Percentiles rank a stretch among this genome's conserved stretches.
These are phyloP conservation scores for Biscogniauxia mediterranea DNA, from an alignment of 2,329 filamentous ascomycete genomes.

Conservation along the genomic window DNA sequence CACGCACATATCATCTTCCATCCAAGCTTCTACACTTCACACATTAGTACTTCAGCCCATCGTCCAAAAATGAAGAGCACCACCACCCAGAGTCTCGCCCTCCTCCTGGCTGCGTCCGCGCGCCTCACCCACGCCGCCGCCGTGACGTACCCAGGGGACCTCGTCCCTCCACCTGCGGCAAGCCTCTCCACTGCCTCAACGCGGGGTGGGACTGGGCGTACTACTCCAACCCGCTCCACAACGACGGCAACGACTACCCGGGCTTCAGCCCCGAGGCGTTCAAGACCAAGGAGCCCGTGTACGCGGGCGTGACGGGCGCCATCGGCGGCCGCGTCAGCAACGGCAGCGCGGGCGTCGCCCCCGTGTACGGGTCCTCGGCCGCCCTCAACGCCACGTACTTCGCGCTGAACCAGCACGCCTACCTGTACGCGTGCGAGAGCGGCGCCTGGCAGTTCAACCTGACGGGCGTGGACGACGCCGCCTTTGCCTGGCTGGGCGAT, in stretches of 20 bases:
- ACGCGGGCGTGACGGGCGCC: constrained; percentile 13
- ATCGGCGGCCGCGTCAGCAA: constrained; percentile 16
- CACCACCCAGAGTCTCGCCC: constrained; percentile 3
- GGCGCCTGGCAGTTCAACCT: constrained; percentile 24
- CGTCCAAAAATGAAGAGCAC: constrained; percentile 8
- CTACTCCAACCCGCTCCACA: constrained; percentile 20
- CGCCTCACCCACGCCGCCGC: constrained; percentile 3
- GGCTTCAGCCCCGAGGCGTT: constrained; percentile 19
- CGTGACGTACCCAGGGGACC: constrained; percentile 3
- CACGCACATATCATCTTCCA: not conserved
- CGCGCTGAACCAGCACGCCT: constrained; percentile 25
- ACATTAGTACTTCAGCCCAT: not conserved
- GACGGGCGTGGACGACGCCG: constrained; percentile 19
- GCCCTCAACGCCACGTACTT: constrained; percentile 21
- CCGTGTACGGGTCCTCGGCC: constrained; percentile 12
- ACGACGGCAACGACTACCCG: constrained; percentile 20
- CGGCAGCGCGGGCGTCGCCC: constrained; percentile 1
- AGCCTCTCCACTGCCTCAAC: constrained; percentile 19
- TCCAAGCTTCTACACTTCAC: not conserved
- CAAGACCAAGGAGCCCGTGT: constrained; percentile 16
- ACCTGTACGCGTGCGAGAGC: constrained; percentile 24
- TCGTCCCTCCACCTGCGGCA: constrained; percentile 14
- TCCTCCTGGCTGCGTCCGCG: constrained; percentile 6
- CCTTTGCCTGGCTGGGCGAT: constrained; percentile 19
- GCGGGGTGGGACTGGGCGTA: constrained; percentile 25